These are phyloP conservation scores for Apiospora saccharicola DNA, from an alignment of 2,329 filamentous ascomycete species.

Conservation along the genomic window DNA sequence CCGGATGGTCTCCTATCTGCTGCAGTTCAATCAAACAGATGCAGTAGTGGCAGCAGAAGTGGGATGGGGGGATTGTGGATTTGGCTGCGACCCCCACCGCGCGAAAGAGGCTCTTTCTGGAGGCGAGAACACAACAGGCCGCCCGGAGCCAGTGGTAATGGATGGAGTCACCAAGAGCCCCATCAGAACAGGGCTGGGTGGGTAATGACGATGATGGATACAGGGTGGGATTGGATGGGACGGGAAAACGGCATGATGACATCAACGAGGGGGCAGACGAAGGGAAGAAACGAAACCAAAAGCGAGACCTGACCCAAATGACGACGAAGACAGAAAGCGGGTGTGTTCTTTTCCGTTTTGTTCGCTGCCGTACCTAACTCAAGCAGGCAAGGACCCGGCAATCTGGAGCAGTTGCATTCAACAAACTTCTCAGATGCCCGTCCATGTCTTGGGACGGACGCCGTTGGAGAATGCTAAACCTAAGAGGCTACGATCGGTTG, in stretches of 20 bases:
- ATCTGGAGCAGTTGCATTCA: slow-evolving; percentile 5
- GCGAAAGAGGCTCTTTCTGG: background rate
- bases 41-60: slow-evolving; percentile 11
- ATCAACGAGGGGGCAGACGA: background rate
- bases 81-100: background rate
- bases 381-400: background rate
- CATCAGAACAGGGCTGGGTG: slow-evolving; percentile 19
- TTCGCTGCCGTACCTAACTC: background rate
- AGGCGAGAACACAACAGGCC: background rate
- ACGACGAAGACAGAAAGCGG: background rate
- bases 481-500: slow-evolving; percentile 4
- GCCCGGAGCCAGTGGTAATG: background rate
- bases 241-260: slow-evolving; percentile 17
- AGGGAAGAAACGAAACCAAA: background rate
- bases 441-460: slow-evolving; percentile 9
- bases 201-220: background rate
- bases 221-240: background rate
- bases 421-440: background rate
- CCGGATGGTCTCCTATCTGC: background rate
- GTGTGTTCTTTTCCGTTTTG: background rate
- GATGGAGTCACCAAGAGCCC: background rate
- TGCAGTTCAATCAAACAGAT: background rate
- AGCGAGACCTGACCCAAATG: background rate
- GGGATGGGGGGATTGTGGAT: background rate
- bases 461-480: slow-evolving; percentile 12